Evolutionary conservation across 306 rosid genomes (phyloP), one percentile per base, ranked within the genome.

Genomic region (Medicago lupulina): DNA sequence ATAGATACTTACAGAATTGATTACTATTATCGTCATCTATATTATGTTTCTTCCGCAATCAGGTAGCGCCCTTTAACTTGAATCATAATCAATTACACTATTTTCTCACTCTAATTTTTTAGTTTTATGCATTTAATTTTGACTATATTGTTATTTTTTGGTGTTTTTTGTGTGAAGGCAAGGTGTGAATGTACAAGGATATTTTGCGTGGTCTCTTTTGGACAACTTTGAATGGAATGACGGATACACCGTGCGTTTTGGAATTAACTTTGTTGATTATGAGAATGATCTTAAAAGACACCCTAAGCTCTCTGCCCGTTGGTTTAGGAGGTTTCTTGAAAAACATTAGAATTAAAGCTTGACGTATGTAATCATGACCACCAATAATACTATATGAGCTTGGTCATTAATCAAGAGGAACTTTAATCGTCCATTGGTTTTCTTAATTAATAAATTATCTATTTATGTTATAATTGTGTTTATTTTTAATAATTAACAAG

Each of bases 171-270:
- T 11, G 16, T 25, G 23, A 21, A 87, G 92, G 81, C 71, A 68
- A 70, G 92, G 81, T 16, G 87, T 78, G 54, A 87, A 81, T 1
- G 81, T 87, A 6, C 60, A 78, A 55, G 91, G 89, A 8, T 87
- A 86, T 40, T 87, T 89, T 74, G 92, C 90, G 8, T 87, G 95
- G 95, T 86, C 95, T 2, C 71, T 89, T 23, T 41, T 89, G 72
- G 93, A 89, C 78, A 78, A 83, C 77, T 87, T 87, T 10, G 90
- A 89, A 85, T 89, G 89, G 92, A 0, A 0, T 17, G n/a, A 38
- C 6, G 91, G 94, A 16, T 89, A 85, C 57, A 82, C 81, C 0
- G 17, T 70, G 38, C 88, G 91, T 0, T 89, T 87, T 67, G 94
- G 90, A 18, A 64, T 89, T 40, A 78, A 85, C 79, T 87, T 72